Evolutionary conservation across 306 rosid genomes (phyloP).

Genomic region (Mucuna pruriens): DNA sequence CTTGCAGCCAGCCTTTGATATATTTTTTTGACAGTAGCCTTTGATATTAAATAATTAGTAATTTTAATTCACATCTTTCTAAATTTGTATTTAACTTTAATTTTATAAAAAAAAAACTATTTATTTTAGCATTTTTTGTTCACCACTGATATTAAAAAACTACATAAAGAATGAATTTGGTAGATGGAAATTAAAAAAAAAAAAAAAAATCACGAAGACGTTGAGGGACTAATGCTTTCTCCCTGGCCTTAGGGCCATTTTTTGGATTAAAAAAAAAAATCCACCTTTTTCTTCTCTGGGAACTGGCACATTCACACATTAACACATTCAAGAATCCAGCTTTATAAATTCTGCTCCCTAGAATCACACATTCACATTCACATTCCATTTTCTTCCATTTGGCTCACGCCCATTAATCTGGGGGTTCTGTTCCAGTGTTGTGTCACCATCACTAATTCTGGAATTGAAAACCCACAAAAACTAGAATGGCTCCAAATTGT

Average conservation of each 20-base stretch:
- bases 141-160: not conserved
- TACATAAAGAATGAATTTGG: too few species aligned
- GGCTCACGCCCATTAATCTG: slow-evolving; percentile 13
- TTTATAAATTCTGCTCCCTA: not conserved
- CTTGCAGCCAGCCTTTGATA: too few species aligned
- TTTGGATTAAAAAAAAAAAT: too few species aligned
- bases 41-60: not conserved
- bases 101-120: not conserved
- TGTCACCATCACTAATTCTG: slow-evolving; percentile 29
- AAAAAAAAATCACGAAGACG: too few species aligned
- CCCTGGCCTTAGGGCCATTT: too few species aligned
- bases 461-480: slow-evolving; percentile 11
- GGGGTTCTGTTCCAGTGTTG: not conserved
- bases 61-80: not conserved
- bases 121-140: not conserved
- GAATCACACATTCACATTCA: slow-evolving; percentile 20
- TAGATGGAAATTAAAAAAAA: too few species aligned
- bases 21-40: not conserved
- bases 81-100: not conserved
- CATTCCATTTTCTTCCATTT: slow-evolving; percentile 10
- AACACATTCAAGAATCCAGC: not conserved
- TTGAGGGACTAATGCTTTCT: too few species aligned
- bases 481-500: not conserved
- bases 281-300: not conserved
- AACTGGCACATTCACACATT: not conserved